phyloP scores from a whole-genome alignment of 2,329 filamentous ascomycete species.

The Nigrospora sphaerica region DNA sequence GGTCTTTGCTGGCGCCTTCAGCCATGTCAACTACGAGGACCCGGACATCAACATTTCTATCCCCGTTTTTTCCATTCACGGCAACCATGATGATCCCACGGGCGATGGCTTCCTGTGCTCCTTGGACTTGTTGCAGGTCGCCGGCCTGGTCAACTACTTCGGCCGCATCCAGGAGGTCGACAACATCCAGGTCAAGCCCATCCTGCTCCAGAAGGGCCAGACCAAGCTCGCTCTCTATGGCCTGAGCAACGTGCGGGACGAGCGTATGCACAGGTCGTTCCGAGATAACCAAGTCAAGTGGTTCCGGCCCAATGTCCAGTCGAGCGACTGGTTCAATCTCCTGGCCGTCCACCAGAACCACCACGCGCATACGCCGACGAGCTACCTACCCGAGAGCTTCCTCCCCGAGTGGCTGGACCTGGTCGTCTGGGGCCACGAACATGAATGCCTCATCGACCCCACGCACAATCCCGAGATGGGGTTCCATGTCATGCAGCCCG shows the following conservation, averaged over 20 bases:
- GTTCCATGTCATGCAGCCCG: constrained; percentile 95
- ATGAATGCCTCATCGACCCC: constrained; percentile 90
- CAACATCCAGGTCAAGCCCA: constrained; percentile 86
- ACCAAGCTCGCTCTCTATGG: constrained; percentile 93
- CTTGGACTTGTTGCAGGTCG: constrained; percentile 83
- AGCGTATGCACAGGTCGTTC: constrained; percentile 90
- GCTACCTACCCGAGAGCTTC: constrained; percentile 91
- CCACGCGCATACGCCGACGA: constrained; percentile 81
- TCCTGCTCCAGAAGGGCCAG: constrained; percentile 84
- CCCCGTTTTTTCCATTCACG: constrained; percentile 96
- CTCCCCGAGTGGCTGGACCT: constrained; percentile 87
- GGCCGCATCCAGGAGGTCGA: constrained; percentile 87
- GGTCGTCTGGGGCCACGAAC: constrained; percentile 94
- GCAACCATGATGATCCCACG: constrained; percentile 97
- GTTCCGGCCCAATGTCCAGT: constrained; percentile 74
- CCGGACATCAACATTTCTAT: constrained; percentile 95
- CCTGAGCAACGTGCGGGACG: constrained; percentile 91
- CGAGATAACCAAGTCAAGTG: constrained; percentile 90
- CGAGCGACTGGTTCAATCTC: constrained; percentile 90
- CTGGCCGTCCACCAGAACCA: constrained; percentile 96
- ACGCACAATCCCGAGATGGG: constrained; percentile 75
- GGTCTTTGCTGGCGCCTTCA: constrained; percentile 82
- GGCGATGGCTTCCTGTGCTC: constrained; percentile 90
- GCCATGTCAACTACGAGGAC: constrained; percentile 96
- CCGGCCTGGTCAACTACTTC: constrained; percentile 92